Percentiles rank a stretch among this genome's conserved stretches.
Conservation (phyloP, 2,329 filamentous ascomycete species). For the Fusarium torreyae region DNA sequence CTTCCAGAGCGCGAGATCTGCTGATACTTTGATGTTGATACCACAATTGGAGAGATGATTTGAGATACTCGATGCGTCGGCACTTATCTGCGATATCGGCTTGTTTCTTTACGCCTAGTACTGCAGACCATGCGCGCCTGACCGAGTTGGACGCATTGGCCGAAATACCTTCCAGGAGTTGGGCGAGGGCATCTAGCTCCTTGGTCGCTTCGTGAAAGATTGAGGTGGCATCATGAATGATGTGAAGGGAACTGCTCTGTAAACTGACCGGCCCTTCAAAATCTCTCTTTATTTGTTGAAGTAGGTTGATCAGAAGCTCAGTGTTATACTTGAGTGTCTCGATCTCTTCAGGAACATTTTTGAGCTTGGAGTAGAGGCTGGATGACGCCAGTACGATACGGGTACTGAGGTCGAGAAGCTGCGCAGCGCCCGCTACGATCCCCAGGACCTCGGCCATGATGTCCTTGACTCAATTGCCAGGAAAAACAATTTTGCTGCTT, state of each 20-base stretch:
- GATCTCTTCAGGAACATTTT: not conserved
- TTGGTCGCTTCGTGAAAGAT: not conserved
- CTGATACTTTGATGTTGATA: not conserved
- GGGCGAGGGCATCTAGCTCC: not conserved
- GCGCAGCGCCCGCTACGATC: conserved; percentile 3
- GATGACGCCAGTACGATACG: conserved; percentile 1
- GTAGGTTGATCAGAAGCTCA: not conserved
- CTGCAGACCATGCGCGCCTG: not conserved
- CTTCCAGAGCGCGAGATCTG: not conserved
- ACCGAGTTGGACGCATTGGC: not conserved
- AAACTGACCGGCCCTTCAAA: not conserved
- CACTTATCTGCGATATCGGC: not conserved
- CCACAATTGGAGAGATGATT: not conserved
- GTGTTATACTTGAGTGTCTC: conserved; percentile 10
- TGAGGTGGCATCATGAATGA: not conserved
- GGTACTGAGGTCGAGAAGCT: not conserved
- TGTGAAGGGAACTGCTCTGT: not conserved
- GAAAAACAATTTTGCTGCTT: not conserved
- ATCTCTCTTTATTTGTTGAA: conserved; percentile 1
- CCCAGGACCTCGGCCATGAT: conserved; percentile 8
- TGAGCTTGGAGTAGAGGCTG: conserved; percentile 3
- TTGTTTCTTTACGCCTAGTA: not conserved
- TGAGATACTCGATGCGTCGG: not conserved
- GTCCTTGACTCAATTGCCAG: not conserved
- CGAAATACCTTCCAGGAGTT: not conserved